These are phyloP conservation scores for Xylaria sp. DNA, from an alignment of 2,329 filamentous ascomycete genomes.

Conservation along the genomic window DNA sequence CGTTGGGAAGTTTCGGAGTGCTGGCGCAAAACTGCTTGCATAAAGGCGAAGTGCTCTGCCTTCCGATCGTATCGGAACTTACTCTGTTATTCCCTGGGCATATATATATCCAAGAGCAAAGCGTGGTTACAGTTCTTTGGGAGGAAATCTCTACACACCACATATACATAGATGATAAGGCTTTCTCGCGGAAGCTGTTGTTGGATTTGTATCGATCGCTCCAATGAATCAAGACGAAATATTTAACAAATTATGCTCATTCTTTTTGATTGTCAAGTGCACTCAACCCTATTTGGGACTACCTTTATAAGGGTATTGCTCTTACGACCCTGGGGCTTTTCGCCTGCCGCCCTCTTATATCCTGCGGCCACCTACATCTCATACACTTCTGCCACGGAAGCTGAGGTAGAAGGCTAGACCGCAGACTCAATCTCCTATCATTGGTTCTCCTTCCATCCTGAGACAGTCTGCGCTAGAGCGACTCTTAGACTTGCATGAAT, in stretches of 20 bases:
- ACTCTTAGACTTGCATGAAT: not conserved
- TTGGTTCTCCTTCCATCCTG: slow-evolving; percentile 10
- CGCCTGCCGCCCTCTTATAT: slow-evolving; percentile 11
- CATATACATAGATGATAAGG: slow-evolving; percentile 29
- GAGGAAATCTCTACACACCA: slow-evolving; percentile 18
- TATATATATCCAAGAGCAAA: slow-evolving; percentile 24
- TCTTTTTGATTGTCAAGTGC: not conserved
- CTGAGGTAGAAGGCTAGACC: slow-evolving; percentile 2
- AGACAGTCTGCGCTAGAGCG: not conserved
- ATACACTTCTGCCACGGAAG: not conserved
- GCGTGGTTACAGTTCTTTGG: slow-evolving; percentile 16
- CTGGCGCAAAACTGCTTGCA: slow-evolving; percentile 33
- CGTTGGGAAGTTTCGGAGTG: slow-evolving; percentile 29
- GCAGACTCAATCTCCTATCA: slow-evolving; percentile 10
- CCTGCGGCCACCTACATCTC: too few species aligned
- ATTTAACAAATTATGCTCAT: not conserved
- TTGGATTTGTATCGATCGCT: slow-evolving; percentile 10
- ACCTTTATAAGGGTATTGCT: not conserved
- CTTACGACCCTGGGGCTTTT: not conserved
- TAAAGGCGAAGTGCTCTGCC: slow-evolving; percentile 41
- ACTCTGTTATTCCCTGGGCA: slow-evolving; percentile 18
- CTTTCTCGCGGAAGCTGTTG: slow-evolving; percentile 24
- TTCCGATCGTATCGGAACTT: slow-evolving; percentile 27
- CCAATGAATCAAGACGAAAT: slow-evolving; percentile 20
- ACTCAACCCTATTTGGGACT: too few species aligned